Evolutionary conservation across 1,139 yeast genomes (phyloP).

Genomic region (Sugiyamaella pinicola): DNA sequence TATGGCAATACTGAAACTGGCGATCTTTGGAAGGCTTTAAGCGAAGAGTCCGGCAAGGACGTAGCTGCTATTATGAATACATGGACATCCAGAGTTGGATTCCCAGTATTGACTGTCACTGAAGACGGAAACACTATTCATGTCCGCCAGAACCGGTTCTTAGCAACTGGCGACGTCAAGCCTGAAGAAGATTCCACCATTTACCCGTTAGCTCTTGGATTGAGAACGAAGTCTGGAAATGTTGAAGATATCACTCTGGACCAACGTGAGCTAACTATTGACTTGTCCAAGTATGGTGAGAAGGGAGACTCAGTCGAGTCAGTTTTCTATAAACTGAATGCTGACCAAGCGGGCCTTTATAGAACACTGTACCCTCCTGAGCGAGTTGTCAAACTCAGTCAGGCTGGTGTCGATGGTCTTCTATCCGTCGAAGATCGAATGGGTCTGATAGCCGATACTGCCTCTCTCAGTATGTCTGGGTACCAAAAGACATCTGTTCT

Average conservation of each 20-base stretch:
- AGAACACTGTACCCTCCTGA: constrained; percentile 75
- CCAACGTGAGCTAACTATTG: constrained; percentile 54
- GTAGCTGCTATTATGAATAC: constrained; percentile 70
- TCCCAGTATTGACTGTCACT: constrained; percentile 71
- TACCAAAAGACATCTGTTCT: constrained; percentile 67
- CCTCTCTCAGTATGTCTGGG: constrained; percentile 72
- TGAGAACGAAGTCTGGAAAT: constrained; percentile 66
- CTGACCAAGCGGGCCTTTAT: constrained; percentile 81
- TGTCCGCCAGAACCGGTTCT: constrained; percentile 71
- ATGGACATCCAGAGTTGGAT: constrained; percentile 85
- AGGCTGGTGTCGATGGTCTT: constrained; percentile 65
- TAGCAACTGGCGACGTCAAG: constrained; percentile 76
- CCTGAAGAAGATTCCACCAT: constrained; percentile 66
- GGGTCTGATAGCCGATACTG: constrained; percentile 83
- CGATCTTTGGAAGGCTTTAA: constrained; percentile 77
- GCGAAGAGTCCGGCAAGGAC: constrained; percentile 74
- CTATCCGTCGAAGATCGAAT: constrained; percentile 82
- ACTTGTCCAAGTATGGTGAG: constrained; percentile 36
- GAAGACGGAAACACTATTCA: constrained; percentile 50
- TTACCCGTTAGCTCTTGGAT: constrained; percentile 82
- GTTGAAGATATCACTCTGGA: constrained; percentile 64
- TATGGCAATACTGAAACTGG: constrained; percentile 77
- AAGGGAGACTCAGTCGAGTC: constrained; percentile 34
- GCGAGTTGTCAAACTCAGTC: constrained; percentile 73
- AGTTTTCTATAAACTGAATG: constrained; percentile 75